A percentile compares a stretch with the other conserved stretches of the same genome.
phyloP scores from a whole-genome alignment of 208 protist species.

The Phytomonas francai region DNA sequence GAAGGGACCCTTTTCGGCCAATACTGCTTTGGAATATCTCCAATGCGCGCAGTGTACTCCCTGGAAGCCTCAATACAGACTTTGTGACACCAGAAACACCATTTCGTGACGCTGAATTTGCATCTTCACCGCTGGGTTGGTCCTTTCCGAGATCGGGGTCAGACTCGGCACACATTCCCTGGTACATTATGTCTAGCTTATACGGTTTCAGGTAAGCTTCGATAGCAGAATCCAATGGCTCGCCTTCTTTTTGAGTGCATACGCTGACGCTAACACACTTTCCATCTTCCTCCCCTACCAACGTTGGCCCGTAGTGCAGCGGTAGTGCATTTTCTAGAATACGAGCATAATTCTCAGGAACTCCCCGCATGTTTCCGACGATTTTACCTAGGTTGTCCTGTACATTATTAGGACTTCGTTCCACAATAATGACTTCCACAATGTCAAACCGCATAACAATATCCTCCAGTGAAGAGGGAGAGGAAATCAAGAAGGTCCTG shows the following conservation, averaged over 20 bases:
- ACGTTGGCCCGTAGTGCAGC: constrained; percentile 67
- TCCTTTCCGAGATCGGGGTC: background rate
- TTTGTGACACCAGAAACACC: background rate
- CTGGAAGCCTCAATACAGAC: constrained; percentile 39
- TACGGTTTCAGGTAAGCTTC: constrained; percentile 46
- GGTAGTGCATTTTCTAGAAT: constrained; percentile 39
- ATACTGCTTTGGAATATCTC: constrained; percentile 72
- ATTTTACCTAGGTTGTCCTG: no score
- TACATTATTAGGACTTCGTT: no score
- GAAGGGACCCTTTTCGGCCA: constrained; percentile 31
- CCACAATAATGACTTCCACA: constrained; percentile 62
- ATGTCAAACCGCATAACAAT: constrained; percentile 62
- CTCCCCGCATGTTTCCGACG: constrained; percentile 5
- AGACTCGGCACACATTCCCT: constrained; percentile 16
- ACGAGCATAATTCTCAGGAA: constrained; percentile 34
- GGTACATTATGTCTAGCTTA: constrained; percentile 45
- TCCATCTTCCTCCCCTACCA: constrained; percentile 67
- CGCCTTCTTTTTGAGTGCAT: constrained; percentile 8
- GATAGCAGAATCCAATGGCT: constrained; percentile 35
- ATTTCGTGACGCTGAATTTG: background rate
- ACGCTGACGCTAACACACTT: constrained; percentile 37
- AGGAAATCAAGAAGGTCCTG: constrained; percentile 16
- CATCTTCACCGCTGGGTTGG: background rate
- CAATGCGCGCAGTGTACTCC: constrained; percentile 63
- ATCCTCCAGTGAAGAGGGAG: constrained; percentile 55